phyloP scores from a whole-genome alignment of 345 rosid genomes.

The Syzygium grande region DNA sequence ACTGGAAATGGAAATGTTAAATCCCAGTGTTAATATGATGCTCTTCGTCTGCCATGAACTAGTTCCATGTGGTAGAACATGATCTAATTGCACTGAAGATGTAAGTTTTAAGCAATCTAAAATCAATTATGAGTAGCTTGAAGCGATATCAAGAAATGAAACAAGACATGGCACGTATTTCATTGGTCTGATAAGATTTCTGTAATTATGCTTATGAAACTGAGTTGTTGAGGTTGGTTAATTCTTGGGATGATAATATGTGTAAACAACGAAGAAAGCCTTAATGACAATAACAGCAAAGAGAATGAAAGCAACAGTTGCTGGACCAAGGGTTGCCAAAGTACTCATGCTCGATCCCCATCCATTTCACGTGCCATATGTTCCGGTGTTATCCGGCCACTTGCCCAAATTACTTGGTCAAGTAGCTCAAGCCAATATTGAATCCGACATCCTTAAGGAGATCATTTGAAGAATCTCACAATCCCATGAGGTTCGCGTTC shows the following conservation, averaged over 20 bases:
- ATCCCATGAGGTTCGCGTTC: too few relatives aligned
- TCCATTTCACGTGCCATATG: neutral
- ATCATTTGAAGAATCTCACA: too few relatives aligned
- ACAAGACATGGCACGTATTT: neutral
- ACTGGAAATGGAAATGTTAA: neutral
- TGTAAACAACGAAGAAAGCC: neutral
- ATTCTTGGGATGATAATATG: neutral
- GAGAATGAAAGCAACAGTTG: neutral
- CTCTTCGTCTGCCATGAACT: too few relatives aligned
- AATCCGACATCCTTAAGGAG: too few relatives aligned
- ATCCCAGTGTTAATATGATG: too few relatives aligned
- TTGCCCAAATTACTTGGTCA: neutral
- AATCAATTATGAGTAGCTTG: accelerated
- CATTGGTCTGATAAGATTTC: neutral
- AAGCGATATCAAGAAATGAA: neutral
- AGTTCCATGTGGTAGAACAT: too few relatives aligned
- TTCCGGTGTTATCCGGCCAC: neutral
- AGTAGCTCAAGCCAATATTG: neutral
- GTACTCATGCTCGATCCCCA: neutral
- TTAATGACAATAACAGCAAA: neutral
- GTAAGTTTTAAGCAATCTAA: neutral
- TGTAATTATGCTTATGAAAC: neutral
- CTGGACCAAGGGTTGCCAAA: neutral
- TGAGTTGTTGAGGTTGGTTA: neutral
- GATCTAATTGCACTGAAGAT: too few relatives aligned